Percentiles rank a stretch among this genome's conserved stretches.
Conservation (phyloP, 2,329 filamentous ascomycete genomes). For the Incumbomyces delicatus region DNA sequence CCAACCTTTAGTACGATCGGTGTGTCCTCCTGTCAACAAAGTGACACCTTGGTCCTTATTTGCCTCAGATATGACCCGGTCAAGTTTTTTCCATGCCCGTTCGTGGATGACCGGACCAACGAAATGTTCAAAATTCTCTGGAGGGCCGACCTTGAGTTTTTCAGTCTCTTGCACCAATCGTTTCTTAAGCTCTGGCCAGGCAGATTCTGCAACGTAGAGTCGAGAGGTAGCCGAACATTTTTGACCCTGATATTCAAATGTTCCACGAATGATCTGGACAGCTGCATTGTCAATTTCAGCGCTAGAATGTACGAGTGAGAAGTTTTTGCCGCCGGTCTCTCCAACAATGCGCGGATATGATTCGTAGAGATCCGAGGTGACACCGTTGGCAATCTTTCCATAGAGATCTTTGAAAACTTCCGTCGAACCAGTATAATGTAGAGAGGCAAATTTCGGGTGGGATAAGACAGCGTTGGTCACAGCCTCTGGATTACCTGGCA, state of each 20-base stretch:
- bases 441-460: slow-evolving; percentile 70
- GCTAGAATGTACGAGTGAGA: no score
- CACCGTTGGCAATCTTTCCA: slow-evolving; percentile 60
- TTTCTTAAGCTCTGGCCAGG: no score
- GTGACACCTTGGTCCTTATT: slow-evolving; percentile 64
- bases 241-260: no score
- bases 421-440: slow-evolving; percentile 92
- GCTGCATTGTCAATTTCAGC: no score
- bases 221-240: no score
- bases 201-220: no score
- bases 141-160: slow-evolving; percentile 60
- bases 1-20: slow-evolving; percentile 70
- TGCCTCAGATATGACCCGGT: slow-evolving; percentile 66
- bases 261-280: no score
- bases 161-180: no score
- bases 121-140: slow-evolving; percentile 66
- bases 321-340: slow-evolving; percentile 50
- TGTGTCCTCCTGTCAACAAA: slow-evolving; percentile 64
- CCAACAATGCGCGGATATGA: slow-evolving; percentile 83
- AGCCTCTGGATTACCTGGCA: slow-evolving; percentile 6
- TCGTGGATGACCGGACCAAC: slow-evolving; percentile 81
- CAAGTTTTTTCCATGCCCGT: slow-evolving; percentile 70
- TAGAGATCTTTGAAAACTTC: slow-evolving; percentile 77
- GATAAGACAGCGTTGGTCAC: slow-evolving; percentile 68
- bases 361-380: slow-evolving; percentile 40